phyloP scores from a whole-genome alignment of 768 basidiomycete genomes.

The Naganishia vishniacii region DNA sequence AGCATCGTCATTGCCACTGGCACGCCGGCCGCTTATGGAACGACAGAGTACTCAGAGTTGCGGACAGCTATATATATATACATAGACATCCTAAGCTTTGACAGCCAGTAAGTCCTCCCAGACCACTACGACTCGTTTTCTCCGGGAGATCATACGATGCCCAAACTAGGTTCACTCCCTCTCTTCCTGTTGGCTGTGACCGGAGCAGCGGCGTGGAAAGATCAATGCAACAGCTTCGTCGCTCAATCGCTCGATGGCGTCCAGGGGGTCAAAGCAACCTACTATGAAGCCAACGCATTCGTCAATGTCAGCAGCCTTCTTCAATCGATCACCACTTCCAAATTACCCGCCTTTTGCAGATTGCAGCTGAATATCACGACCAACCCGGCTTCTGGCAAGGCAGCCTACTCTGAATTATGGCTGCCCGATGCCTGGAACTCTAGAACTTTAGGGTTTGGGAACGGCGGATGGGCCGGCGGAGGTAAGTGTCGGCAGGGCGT shows the following conservation, averaged over 20 bases:
- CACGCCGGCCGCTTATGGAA: too few relatives aligned
- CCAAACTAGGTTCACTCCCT: neutral
- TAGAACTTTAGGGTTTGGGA: conserved; percentile 7
- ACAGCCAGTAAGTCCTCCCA: too few relatives aligned
- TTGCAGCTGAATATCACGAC: conserved; percentile 9
- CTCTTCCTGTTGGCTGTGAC: neutral
- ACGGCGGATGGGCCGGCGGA: conserved; percentile 13
- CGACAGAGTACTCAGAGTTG: too few relatives aligned
- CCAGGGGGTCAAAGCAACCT: conserved; percentile 1
- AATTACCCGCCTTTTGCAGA: conserved; percentile 3
- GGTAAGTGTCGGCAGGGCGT: too few relatives aligned
- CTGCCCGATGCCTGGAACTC: conserved; percentile 13
- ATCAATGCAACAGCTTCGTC: neutral
- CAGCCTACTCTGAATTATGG: conserved; percentile 10
- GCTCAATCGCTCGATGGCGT: neutral
- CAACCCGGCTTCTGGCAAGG: neutral
- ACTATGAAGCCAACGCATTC: conserved; percentile 12
- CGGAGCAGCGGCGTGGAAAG: conserved; percentile 7
- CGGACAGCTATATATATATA: too few relatives aligned
- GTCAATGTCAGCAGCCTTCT: conserved; percentile 12
- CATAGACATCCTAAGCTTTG: too few relatives aligned
- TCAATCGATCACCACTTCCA: neutral
- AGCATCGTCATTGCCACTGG: too few relatives aligned
- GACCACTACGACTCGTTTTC: too few relatives aligned
- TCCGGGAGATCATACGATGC: neutral